Evolutionary conservation across 192 early-diverging fungal genomes (phyloP), one percentile per base, ranked within the genome.

Genomic region (Coemansia sp.): DNA sequence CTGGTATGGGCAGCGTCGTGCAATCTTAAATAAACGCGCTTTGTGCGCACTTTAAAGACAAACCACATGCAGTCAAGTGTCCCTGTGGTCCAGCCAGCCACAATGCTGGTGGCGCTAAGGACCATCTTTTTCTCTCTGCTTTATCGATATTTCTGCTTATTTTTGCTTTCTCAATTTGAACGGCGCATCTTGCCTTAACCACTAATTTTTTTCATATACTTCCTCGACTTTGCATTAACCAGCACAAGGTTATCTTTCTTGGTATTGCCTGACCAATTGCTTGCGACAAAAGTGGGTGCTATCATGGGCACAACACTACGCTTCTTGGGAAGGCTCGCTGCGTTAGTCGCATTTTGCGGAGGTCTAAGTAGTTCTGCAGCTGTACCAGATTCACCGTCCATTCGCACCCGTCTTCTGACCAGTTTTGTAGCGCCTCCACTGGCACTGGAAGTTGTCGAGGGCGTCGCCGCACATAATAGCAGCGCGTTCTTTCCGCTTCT

Each of bases 401-500:
- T 81, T 24, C 73, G 74, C 57, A 70, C 74, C 1, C 73, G 60
- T 4, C 70, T 81, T 2, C 21, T 59, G 30, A 21, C 70, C 14
- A 57, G 36, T 23, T 93, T 93, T 86, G 67, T 63, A 2, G 87
- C 91, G 0, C 88, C 93, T 7, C 86, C 90, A 24, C 76, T 91
- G 29, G 63, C 86, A 0, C 84, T 94, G 14, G 93, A 95, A 77
- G 86, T 92, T 27, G 67, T 91, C 86, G 92, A 92, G 71, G 87
- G 61, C 11, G 76, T 94, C 24, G 81, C 86, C 0, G 71, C 80
- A 19, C 88, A 92, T 42, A 89, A 90, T 55, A 72, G 75, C 61
- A 83, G 85, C 50, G 80, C 85, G 2, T 90, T 87, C 67, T 89
- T 89, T 42, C 79, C 86, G 6, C 78, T 90, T 58, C 63, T 95